phyloP scores from a whole-genome alignment of 495 filamentous ascomycete species.

The Penicillium psychrofluorescens region DNA sequence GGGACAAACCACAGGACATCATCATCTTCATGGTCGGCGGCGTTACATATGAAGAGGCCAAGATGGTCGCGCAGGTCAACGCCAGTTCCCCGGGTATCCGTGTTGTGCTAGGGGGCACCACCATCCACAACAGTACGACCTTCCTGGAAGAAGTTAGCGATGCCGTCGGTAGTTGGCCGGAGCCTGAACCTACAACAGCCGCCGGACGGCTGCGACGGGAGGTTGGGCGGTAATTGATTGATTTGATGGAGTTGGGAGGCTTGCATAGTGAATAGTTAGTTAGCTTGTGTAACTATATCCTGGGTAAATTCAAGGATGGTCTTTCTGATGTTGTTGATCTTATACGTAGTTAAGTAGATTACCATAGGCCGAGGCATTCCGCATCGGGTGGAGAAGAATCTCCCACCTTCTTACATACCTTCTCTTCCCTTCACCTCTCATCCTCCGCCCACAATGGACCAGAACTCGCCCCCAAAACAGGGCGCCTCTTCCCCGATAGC shows the following conservation, averaged over 20 bases:
- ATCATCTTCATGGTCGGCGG: constrained; percentile 92
- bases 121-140: constrained; percentile 73
- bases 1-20: constrained; percentile 94
- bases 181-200: constrained; percentile 57
- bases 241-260: background rate
- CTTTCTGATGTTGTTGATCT: too few species aligned
- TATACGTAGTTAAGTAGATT: too few species aligned
- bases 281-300: too few species aligned
- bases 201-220: constrained; percentile 67
- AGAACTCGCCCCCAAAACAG: constrained; percentile 23
- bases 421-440: constrained; percentile 1
- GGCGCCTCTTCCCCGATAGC: constrained; percentile 15
- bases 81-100: constrained; percentile 81
- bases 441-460: constrained; percentile 19
- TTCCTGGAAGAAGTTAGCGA: constrained; percentile 86
- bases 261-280: too few species aligned
- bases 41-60: constrained; percentile 92
- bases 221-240: constrained; percentile 27
- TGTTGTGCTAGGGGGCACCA: constrained; percentile 81
- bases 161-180: constrained; percentile 74
- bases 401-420: background rate
- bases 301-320: too few species aligned
- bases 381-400: constrained; percentile 1
- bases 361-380: background rate
- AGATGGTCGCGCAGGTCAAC: constrained; percentile 87